Evolutionary conservation across 495 filamentous ascomycete genomes (phyloP), one percentile per base, ranked within the genome.

Genomic region (Aspergillus cavernicola): DNA sequence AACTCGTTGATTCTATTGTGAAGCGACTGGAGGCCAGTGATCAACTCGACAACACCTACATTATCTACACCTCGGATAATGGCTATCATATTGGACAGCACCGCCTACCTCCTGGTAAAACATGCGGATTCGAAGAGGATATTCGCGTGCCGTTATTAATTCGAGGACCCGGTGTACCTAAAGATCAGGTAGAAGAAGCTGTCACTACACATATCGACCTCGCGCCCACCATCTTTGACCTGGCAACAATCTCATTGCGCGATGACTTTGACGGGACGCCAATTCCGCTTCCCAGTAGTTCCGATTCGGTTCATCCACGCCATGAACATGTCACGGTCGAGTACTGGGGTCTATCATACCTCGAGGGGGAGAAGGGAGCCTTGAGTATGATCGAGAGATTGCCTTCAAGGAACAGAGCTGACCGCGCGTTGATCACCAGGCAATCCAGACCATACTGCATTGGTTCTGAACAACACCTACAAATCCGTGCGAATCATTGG

Each of bases 21-120:
- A 52, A 58, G 0, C 74, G 76, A 0, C 65, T 90, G 0, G 75
- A 80, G 12, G 59, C 69, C 2, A 65, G 75, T 20, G 73, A 66
- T 13, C 56, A 85, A 26, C 63, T 87, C 7, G 82, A 87, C 10
- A 80, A 87, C 54, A 89, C 86, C 0, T 89, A 83, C 52, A 76
- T 90, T 39, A 74, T 90, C 44, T 89, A 85, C 62, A 85, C 85
- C 1, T 84, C 81, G 0, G 87, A 89, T 57, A 89, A 90, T 56
- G 86, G 87, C 0, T 89, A 84, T 63, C 85, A 89, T 55, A 86
- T 89, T 46, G 81, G 85, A 20, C 86, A 89, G 55, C 86, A 90
- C 60, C 77, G 87, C 5, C 58, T 89, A 26, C 81, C 82, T 10
- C 85, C 86, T 2, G 87, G 86, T 2, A 90, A 90, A 66, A 76